phyloP scores from a whole-genome alignment of 176 grass and related monocot species.

The Zizania latifolia region DNA sequence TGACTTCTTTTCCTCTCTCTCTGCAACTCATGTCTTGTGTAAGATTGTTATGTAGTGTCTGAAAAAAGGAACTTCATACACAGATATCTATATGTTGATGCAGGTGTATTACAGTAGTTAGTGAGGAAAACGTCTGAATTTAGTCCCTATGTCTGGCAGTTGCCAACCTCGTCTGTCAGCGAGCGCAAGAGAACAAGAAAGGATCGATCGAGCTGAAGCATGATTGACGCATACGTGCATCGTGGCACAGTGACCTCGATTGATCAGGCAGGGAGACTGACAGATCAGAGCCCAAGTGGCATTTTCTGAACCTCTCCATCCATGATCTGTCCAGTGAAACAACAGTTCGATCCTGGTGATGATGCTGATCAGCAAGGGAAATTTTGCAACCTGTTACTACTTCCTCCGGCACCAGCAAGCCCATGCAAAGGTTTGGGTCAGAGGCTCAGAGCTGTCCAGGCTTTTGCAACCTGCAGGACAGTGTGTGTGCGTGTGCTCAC shows the following conservation, averaged over 20 bases:
- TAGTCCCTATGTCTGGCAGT: not conserved
- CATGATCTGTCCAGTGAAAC: conserved; percentile 6
- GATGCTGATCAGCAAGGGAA: not conserved
- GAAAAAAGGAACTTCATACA: no score
- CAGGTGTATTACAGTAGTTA: not conserved
- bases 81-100: no score
- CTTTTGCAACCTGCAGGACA: not conserved
- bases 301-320: not conserved
- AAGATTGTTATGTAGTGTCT: not conserved
- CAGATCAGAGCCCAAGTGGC: not conserved
- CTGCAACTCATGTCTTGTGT: not conserved
- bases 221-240: not conserved
- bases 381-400: not conserved
- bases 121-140: not conserved
- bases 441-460: not conserved
- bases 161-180: not conserved
- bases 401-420: no score
- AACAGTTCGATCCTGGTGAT: not conserved
- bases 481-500: no score
- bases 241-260: not conserved
- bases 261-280: not conserved
- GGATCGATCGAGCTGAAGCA: not conserved
- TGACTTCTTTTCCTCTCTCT: not conserved
- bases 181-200: not conserved
- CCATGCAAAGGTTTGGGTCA: not conserved